These are phyloP conservation scores for Neurospora tetraspora DNA, from an alignment of 495 filamentous ascomycete genomes.

Conservation along the genomic window DNA sequence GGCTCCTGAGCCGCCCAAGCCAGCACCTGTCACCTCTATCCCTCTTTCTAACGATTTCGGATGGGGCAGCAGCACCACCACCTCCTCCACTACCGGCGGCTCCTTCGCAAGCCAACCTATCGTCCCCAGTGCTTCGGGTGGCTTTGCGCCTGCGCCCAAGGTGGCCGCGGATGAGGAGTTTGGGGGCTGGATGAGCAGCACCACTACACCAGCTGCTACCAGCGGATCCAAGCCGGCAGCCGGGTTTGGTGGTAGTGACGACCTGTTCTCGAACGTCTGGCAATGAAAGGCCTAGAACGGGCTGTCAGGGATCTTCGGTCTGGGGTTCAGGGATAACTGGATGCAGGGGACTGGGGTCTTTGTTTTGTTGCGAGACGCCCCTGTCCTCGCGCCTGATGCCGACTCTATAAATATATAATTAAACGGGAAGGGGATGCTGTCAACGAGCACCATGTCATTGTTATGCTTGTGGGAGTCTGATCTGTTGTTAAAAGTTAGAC, in stretches of 20 bases:
- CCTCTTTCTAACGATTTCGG: conserved; percentile 39
- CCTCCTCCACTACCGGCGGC: not conserved
- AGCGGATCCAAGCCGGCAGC: conserved; percentile 25
- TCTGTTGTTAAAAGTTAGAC: not conserved
- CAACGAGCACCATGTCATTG: not conserved
- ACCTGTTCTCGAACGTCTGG: conserved; percentile 94
- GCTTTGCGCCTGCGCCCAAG: conserved; percentile 46
- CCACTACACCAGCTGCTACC: conserved; percentile 28
- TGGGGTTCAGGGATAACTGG: not conserved
- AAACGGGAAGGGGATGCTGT: not conserved
- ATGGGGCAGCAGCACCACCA: conserved; percentile 37
- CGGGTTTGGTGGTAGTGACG: conserved; percentile 63
- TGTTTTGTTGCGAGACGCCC: not conserved
- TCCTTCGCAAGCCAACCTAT: conserved; percentile 44
- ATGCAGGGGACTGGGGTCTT: not conserved
- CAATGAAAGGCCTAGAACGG: conserved; percentile 34
- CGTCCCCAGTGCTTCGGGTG: conserved; percentile 40
- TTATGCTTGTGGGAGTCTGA: not conserved
- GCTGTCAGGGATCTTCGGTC: not conserved
- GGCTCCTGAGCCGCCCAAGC: conserved; percentile 21
- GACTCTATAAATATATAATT: not conserved
- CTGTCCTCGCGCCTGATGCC: not conserved
- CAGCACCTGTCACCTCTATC: conserved; percentile 22
- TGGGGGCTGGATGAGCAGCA: conserved; percentile 76
- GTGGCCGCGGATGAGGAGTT: conserved; percentile 84